Conservation (phyloP, 805 yeast species). For the Pichia paraexigua region DNA sequence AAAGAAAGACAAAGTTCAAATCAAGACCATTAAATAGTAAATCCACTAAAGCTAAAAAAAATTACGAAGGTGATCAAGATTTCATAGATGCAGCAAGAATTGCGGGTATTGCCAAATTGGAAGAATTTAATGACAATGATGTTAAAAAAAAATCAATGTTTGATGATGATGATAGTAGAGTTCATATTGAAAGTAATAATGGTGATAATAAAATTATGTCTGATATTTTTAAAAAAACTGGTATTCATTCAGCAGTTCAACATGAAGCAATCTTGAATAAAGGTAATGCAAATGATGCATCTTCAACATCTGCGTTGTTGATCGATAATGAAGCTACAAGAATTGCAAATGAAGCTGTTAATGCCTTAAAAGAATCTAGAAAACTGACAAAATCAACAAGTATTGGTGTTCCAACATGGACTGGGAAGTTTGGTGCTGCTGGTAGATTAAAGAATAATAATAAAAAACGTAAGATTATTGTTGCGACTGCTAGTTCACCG, state of each 20-base stretch:
- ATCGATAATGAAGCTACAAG: conserved; percentile 58
- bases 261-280: conserved; percentile 69
- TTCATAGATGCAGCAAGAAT: conserved; percentile 55
- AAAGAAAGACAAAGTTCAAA: conserved; percentile 27
- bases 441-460: conserved; percentile 38
- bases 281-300: conserved; percentile 17
- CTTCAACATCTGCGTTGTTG: conserved; percentile 43
- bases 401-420: conserved; percentile 92
- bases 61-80: conserved; percentile 56
- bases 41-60: conserved; percentile 13
- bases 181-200: conserved; percentile 7
- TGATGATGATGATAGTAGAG: conserved; percentile 13
- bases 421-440: conserved; percentile 84
- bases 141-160: conserved; percentile 11
- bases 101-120: conserved; percentile 68
- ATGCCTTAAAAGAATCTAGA: conserved; percentile 55
- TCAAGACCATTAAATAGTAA: conserved; percentile 2
- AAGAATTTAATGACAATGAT: conserved; percentile 38
- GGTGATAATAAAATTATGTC: conserved; percentile 66
- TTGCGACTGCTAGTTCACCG: neutral
- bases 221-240: conserved; percentile 55
- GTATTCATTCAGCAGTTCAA: conserved; percentile 65
- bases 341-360: conserved; percentile 55
- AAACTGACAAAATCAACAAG: conserved; percentile 36
- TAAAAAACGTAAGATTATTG: neutral